Evolutionary conservation across 1,284 basidiomycete species (phyloP).

Genomic region (Thecaphora thlaspeos): DNA sequence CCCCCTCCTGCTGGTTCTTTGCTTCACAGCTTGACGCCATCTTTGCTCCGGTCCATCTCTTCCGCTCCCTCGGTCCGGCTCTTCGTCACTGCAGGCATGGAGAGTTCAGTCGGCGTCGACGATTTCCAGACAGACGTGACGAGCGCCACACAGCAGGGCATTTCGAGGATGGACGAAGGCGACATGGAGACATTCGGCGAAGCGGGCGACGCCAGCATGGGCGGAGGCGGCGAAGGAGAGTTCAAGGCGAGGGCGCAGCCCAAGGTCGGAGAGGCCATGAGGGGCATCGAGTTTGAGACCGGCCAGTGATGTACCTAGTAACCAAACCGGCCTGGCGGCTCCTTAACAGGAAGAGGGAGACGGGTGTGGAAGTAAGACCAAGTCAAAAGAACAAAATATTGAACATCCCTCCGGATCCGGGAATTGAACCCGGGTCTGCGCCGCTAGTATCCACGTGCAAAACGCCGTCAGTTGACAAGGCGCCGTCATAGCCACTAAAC

Average conservation of each 20-base stretch:
- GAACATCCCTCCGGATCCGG: too few species aligned
- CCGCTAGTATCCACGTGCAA: too few species aligned
- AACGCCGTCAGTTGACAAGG: too few species aligned
- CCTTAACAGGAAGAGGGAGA: too few species aligned
- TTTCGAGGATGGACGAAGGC: constrained; percentile 17
- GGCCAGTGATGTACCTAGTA: too few species aligned
- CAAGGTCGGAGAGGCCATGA: constrained; percentile 35
- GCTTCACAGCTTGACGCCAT: too few species aligned
- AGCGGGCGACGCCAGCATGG: constrained; percentile 15
- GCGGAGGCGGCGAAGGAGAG: constrained; percentile 25
- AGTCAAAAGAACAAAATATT: too few species aligned
- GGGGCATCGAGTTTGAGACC: constrained; percentile 35
- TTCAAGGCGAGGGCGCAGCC: constrained; percentile 35
- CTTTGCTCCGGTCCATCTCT: not conserved
- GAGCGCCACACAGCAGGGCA: constrained; percentile 13
- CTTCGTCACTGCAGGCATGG: not conserved
- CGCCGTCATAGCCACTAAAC: too few species aligned
- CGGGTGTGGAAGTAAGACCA: too few species aligned
- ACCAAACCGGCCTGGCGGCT: too few species aligned
- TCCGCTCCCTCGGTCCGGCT: not conserved
- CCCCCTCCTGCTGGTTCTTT: not conserved
- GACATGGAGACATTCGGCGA: constrained; percentile 27
- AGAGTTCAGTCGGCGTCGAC: constrained; percentile 23
- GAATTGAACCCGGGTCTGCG: too few species aligned
- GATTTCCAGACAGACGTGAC: constrained; percentile 15